Evolutionary conservation across 208 protist genomes (phyloP), one percentile per base, ranked within the genome.

Genomic region (Trypanosoma melophagium): DNA sequence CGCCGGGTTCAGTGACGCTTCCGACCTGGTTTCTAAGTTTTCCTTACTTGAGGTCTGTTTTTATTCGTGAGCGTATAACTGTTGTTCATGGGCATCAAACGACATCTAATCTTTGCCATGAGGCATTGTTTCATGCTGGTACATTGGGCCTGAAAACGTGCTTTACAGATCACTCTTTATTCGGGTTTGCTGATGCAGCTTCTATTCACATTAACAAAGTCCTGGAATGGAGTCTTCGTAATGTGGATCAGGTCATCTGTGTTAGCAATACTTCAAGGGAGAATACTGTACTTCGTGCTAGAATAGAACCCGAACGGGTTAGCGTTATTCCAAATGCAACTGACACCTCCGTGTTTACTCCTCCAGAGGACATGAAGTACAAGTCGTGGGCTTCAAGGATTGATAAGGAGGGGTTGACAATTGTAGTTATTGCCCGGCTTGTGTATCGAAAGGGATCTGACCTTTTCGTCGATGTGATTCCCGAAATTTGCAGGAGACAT

Each of bases 121-220:
- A 99, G 80, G 86, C 89, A 45, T 92, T 99, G 59, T 88, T 98
- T 57, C 93, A 98, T 71, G 97, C 94, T 28, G 84, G 86, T 41
- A 97, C 92, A 1, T 98, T 99, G 94, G 97, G 97, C 17, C 87
- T 98, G 64, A 95, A 87, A 58, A 92, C 91, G 9, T 94, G 94
- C 68, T 99, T 99, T 81, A 99, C 98, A 5, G 98, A 99, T 72
- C 98, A 99, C 86, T 99, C 97, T 3, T 84, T 99, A n/a, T 98
- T 99, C 77, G 98, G 98, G 16, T 99, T 99, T 80, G 94, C 87
- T 14, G 98, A 99, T 74, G 84, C 87, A 45, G 76, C 83, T 50
- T 97, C 86, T 25, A 97, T 99, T 62, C 87, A 98, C 68, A 98
- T 98, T 69, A 99, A 99, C 82, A 99, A 99, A 63, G 78, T 99